Conservation (phyloP, 148 eudicot genomes). For the Camellia sinensis region DNA sequence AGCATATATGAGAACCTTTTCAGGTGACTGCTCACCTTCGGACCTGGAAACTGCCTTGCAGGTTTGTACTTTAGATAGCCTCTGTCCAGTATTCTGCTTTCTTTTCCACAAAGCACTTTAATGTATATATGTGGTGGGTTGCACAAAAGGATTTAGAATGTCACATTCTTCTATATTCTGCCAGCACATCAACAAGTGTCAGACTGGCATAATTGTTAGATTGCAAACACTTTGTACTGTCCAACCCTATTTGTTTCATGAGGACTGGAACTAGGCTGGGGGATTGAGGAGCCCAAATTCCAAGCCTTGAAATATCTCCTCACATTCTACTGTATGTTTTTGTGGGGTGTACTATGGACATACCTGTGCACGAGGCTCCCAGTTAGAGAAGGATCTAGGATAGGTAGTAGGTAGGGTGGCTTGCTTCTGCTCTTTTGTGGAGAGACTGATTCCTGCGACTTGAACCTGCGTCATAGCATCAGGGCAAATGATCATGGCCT, state of each 20-base stretch:
- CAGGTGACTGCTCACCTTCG: conserved; percentile 87
- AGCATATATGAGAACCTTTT: conserved; percentile 83
- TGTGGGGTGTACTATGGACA: background rate
- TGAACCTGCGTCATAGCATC: no score
- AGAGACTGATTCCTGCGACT: background rate
- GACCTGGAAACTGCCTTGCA: conserved; percentile 91
- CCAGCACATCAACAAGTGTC: background rate
- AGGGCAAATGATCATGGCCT: no score
- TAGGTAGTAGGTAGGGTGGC: background rate
- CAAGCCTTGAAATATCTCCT: background rate
- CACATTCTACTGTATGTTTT: background rate
- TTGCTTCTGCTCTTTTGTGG: background rate
- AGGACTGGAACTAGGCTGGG: background rate
- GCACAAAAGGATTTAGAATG: background rate
- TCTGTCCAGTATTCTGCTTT: background rate
- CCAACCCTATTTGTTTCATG: background rate
- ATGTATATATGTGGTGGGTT: background rate
- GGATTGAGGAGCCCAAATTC: conserved; percentile 1
- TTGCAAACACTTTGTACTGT: background rate
- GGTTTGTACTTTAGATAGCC: conserved; percentile 37
- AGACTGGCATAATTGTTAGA: background rate
- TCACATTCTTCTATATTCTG: conserved; percentile 1
- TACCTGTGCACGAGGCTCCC: background rate
- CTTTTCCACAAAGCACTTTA: background rate
- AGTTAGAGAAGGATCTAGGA: background rate